Conservation (phyloP, 768 basidiomycete genomes). For the Termitomyces sp. region DNA sequence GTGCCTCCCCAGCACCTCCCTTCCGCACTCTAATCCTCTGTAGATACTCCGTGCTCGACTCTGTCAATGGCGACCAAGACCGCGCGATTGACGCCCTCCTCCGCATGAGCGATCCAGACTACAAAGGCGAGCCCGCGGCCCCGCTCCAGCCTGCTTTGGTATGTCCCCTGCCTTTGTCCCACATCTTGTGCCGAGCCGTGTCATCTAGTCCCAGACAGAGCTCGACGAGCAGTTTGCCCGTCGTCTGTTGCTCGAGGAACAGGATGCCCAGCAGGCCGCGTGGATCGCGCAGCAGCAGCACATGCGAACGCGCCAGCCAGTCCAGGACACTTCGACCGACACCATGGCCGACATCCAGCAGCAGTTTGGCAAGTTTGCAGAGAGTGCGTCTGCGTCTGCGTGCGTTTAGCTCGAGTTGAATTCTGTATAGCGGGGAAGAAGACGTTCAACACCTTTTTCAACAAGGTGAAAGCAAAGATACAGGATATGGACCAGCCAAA, state of each 20-base stretch:
- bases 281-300: conserved; percentile 27
- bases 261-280: conserved; percentile 33
- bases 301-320: neutral
- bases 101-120: conserved; percentile 84
- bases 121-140: conserved; percentile 40
- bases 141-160: neutral
- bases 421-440: conserved; percentile 59
- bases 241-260: conserved; percentile 61
- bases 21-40: neutral
- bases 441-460: conserved; percentile 65
- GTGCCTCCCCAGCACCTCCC: conserved; percentile 15
- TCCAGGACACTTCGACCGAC: conserved; percentile 23
- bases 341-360: conserved; percentile 68
- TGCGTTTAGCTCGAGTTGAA: neutral
- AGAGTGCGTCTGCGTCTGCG: conserved; percentile 39
- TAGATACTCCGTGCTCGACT: conserved; percentile 69
- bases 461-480: conserved; percentile 80
- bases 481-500: conserved; percentile 67
- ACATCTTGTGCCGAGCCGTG: too few relatives aligned
- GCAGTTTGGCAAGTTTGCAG: conserved; percentile 71
- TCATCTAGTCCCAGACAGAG: conserved; percentile 51
- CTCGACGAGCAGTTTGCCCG: conserved; percentile 80
- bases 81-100: conserved; percentile 72
- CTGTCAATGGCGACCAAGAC: conserved; percentile 66
- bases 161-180: neutral